These are phyloP conservation scores for Aspergillus steynii DNA, from an alignment of 495 filamentous ascomycete genomes.

Conservation along the genomic window DNA sequence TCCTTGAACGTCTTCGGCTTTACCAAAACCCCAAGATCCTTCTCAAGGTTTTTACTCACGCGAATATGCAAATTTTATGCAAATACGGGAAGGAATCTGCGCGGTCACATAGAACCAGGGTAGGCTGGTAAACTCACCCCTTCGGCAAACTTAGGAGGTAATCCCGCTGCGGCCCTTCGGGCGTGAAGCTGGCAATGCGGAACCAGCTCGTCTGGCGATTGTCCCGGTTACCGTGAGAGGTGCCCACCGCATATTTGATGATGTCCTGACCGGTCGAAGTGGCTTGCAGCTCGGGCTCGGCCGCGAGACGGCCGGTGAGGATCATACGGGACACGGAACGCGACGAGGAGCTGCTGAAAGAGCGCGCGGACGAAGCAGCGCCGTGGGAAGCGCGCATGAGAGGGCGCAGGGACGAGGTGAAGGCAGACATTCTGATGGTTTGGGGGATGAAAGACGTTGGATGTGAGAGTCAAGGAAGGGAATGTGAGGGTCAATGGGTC, in stretches of 20 bases:
- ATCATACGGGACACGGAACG: conserved; percentile 58
- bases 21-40: background rate
- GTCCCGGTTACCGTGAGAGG: conserved; percentile 53
- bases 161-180: conserved; percentile 61
- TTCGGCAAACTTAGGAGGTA: conserved; percentile 66
- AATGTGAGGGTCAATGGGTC: background rate
- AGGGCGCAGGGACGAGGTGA: conserved; percentile 41
- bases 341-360: conserved; percentile 55
- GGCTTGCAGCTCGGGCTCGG: conserved; percentile 64
- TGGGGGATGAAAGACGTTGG: conserved; percentile 27
- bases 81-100: background rate
- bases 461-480: conserved; percentile 21
- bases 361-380: conserved; percentile 50
- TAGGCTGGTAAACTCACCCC: conserved; percentile 61
- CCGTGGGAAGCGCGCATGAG: conserved; percentile 30
- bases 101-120: background rate
- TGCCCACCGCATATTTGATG: conserved; percentile 66
- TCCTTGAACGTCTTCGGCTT: background rate
- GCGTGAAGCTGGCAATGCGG: conserved; percentile 64
- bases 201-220: conserved; percentile 77
- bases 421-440: conserved; percentile 53
- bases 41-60: background rate
- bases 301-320: conserved; percentile 74
- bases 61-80: background rate
- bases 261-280: conserved; percentile 67